phyloP scores from a whole-genome alignment of 2,329 filamentous ascomycete species.

The Thielaviopsis populi region DNA sequence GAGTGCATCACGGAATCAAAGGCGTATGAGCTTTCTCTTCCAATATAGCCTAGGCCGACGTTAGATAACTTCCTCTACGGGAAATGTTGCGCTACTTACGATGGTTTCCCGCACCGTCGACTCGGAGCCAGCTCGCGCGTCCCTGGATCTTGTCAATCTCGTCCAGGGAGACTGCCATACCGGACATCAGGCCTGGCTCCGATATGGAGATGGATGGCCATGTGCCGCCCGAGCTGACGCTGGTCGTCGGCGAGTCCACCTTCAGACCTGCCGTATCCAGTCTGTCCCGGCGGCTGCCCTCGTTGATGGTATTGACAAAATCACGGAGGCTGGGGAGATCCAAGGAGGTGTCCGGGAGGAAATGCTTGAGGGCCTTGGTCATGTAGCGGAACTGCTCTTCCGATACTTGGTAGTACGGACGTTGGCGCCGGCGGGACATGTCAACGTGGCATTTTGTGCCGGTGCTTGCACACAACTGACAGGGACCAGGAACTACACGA shows the following conservation, averaged over 20 bases:
- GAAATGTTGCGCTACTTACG: neutral
- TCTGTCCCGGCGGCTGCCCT: neutral
- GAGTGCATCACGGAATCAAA: constrained; percentile 21
- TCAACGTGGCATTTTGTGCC: constrained; percentile 21
- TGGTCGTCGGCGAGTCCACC: neutral
- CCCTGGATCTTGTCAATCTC: constrained; percentile 5
- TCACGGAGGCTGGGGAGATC: constrained; percentile 20
- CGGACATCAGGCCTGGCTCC: neutral
- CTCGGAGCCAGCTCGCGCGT: neutral
- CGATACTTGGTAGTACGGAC: constrained; percentile 23
- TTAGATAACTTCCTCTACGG: neutral
- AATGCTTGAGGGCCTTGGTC: constrained; percentile 22
- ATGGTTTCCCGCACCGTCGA: neutral
- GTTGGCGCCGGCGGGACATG: constrained; percentile 21
- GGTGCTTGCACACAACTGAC: constrained; percentile 22
- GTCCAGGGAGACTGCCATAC: neutral
- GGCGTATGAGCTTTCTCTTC: constrained; percentile 20
- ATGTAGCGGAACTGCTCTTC: constrained; percentile 23
- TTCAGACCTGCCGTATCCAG: neutral
- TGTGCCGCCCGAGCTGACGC: neutral
- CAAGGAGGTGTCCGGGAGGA: constrained; percentile 20
- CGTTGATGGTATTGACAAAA: constrained; percentile 5
- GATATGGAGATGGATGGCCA: neutral
- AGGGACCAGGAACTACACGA: constrained; percentile 21
- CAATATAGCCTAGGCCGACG: constrained; percentile 19